Conservation (phyloP, 2,329 filamentous ascomycete species). For the Madurella mycetomatis region DNA sequence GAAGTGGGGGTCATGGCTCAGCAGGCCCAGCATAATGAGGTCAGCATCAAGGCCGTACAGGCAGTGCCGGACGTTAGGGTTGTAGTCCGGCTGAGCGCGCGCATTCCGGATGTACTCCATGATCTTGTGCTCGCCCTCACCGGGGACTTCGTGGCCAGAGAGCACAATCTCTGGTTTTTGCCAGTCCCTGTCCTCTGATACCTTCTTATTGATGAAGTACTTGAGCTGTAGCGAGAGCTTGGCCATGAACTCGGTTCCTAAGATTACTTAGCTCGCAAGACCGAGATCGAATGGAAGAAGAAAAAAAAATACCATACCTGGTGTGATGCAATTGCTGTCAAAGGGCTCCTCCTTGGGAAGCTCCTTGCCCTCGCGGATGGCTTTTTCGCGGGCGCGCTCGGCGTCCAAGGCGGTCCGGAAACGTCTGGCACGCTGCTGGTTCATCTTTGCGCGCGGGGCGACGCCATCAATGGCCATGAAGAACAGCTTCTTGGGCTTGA, state of each 20-base stretch:
- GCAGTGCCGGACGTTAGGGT: conserved; percentile 91
- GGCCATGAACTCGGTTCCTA: conserved; percentile 90
- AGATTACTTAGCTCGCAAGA: background rate
- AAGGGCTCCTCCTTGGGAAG: conserved; percentile 94
- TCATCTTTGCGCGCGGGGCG: conserved; percentile 98
- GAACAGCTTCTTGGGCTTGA: conserved; percentile 96
- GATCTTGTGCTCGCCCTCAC: conserved; percentile 98
- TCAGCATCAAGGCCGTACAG: conserved; percentile 96
- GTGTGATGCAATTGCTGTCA: conserved; percentile 98
- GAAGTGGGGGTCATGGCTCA: conserved; percentile 98
- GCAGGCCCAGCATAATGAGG: conserved; percentile 94
- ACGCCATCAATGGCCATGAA: conserved; percentile 99
- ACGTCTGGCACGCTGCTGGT: conserved; percentile 91
- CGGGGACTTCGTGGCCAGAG: conserved; percentile 95
- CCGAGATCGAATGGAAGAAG: background rate
- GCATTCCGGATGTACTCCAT: conserved; percentile 99
- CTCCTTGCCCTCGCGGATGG: conserved; percentile 80
- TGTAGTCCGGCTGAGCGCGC: conserved; percentile 90
- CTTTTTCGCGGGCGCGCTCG: conserved; percentile 87
- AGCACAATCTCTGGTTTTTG: conserved; percentile 94
- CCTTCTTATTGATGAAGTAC: conserved; percentile 98
- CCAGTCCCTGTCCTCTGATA: conserved; percentile 95
- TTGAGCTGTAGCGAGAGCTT: conserved; percentile 90
- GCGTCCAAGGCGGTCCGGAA: conserved; percentile 92
- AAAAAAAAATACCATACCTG: conserved; percentile 47